These are phyloP conservation scores for Mycosarcoma mackinlayi DNA, from an alignment of 1,284 basidiomycete genomes.

Conservation along the genomic window DNA sequence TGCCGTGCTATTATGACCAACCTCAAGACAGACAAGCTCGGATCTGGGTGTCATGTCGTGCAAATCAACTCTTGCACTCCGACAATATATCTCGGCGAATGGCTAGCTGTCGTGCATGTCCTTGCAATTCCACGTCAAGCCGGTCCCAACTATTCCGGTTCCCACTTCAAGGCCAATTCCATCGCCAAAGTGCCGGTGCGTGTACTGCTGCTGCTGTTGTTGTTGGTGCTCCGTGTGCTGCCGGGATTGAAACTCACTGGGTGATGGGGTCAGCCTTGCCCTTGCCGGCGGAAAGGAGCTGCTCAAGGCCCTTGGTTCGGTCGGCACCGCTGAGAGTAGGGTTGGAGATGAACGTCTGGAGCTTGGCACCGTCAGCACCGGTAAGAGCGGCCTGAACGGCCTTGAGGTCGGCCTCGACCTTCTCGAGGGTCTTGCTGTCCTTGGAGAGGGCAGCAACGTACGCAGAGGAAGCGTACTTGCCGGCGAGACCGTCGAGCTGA, in stretches of 20 bases:
- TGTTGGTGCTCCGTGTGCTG: background rate
- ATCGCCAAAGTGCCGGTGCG: background rate
- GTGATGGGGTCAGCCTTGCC: slow-evolving; percentile 65
- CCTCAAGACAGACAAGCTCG: no score
- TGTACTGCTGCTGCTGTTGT: slow-evolving; percentile 9
- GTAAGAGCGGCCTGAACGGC: slow-evolving; percentile 62
- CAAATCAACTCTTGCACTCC: no score
- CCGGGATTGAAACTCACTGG: slow-evolving; percentile 44
- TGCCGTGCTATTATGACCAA: no score
- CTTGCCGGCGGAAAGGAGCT: slow-evolving; percentile 72
- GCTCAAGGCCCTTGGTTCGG: slow-evolving; percentile 77
- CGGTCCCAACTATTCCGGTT: no score
- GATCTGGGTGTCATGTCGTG: no score
- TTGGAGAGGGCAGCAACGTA: slow-evolving; percentile 91
- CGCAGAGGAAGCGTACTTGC: slow-evolving; percentile 94
- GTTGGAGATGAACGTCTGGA: slow-evolving; percentile 81
- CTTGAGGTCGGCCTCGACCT: slow-evolving; percentile 76
- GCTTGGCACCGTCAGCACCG: slow-evolving; percentile 71
- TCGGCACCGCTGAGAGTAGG: slow-evolving; percentile 87
- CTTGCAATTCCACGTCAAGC: no score
- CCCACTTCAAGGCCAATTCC: background rate
- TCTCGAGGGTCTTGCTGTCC: slow-evolving; percentile 68
- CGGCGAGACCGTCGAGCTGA: slow-evolving; percentile 62
- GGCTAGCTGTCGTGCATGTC: no score
- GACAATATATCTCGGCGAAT: no score